Base-by-base conservation (phyloP, 2,329 filamentous ascomycete species). In the Beauveria asiatica region DNA sequence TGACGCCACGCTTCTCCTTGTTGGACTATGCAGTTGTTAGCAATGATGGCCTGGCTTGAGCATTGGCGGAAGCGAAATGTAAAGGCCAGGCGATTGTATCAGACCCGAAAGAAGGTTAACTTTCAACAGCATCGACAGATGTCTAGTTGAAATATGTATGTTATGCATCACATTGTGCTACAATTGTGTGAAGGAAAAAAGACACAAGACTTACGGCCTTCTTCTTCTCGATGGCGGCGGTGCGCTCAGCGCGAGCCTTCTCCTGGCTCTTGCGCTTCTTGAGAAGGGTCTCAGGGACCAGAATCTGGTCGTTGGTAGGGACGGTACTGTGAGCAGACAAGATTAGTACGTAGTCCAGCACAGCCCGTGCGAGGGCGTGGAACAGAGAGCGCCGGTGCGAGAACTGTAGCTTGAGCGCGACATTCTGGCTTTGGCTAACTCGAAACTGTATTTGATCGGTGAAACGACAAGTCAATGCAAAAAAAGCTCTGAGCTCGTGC, bases 231-330 rank as follows among this genome's bases (percentile, higher is more conserved):
- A 86, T 77, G 73, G 90, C 89, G 67, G 89, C 84, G 69, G 83
- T 79, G 76, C 87, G 88, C 81, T 93, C 90, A 78, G 94, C 92
- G 78, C 92, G 90, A 77, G 92, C 92, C 87, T 97, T 96, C 87
- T 99, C 94, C 83, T 97, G 93, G 79, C 86, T 91, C 92, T 99
- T 99, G 84, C 94, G 90, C 91, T 99, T 99, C 90, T 99, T 99
- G 79, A 99, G 87, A 74, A 99, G 90, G 73, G 94, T 99, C 90
- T 99, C 94, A 71, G 94, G 94, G 76, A 97, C 91, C 78, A 97
- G 84, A 78, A 99, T 87, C 79, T 97, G 89, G 79, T 97, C 90
- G 80, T 92, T 81, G 78, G 92, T 96, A 70, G 94, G 91, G 75
- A 96, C 90, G 80, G 86, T 87, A 81, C 92, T 96, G 75, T 67